Percentiles rank a stretch among this genome's conserved stretches.
phyloP scores from a whole-genome alignment of 495 filamentous ascomycete genomes.

The Hypoxylon intermedium region DNA sequence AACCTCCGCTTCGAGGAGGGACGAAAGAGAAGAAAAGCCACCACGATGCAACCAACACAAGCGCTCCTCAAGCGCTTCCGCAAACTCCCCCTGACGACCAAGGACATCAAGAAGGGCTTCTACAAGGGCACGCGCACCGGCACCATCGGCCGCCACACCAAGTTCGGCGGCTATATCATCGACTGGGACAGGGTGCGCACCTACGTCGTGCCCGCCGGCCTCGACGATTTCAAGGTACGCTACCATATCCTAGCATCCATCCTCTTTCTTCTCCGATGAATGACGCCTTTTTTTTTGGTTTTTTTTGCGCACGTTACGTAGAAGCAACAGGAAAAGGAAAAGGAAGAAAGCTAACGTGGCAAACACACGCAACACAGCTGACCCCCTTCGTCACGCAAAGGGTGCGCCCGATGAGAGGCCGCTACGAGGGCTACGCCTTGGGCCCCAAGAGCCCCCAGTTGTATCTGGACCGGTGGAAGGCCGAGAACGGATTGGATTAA shows the following conservation, averaged over 20 bases:
- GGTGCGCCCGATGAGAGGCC: conserved; percentile 58
- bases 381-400: conserved; percentile 82
- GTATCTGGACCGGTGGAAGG: conserved; percentile 74
- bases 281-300: no score
- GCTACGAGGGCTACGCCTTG: conserved; percentile 53
- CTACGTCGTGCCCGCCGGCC: conserved; percentile 75
- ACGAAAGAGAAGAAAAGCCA: conserved; percentile 5
- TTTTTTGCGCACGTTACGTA: no score
- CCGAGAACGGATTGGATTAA: conserved; percentile 70
- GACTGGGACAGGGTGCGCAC: conserved; percentile 88
- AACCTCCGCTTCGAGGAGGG: no score
- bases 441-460: conserved; percentile 63
- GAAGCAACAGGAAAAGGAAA: no score
- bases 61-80: conserved; percentile 69
- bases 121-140: conserved; percentile 96
- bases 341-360: conserved; percentile 14
- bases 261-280: no score
- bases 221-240: conserved; percentile 76
- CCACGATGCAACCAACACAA: conserved; percentile 71
- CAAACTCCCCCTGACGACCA: conserved; percentile 81
- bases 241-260: no score
- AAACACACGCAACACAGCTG: conserved; percentile 60
- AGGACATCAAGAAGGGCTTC: conserved; percentile 88
- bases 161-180: conserved; percentile 81
- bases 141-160: conserved; percentile 83